phyloP scores from a whole-genome alignment of 495 filamentous ascomycete species.

The Pseudevernia furfuracea region DNA sequence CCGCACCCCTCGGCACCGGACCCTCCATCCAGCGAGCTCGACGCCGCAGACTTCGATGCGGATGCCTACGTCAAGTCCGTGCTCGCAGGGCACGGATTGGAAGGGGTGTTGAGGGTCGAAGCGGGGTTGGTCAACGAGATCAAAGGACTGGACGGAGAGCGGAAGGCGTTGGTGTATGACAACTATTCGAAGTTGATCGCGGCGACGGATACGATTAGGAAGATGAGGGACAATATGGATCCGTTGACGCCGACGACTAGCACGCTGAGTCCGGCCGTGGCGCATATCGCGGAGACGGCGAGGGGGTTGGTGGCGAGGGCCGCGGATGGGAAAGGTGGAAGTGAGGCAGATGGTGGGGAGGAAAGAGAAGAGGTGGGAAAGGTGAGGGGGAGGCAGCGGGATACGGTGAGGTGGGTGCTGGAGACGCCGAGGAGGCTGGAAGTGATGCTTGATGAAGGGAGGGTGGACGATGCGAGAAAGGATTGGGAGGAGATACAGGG shows the following conservation, averaged over 20 bases:
- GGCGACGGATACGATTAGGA: slow-evolving; percentile 89
- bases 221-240: slow-evolving; percentile 71
- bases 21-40: slow-evolving; percentile 34
- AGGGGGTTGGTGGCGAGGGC: slow-evolving; percentile 51
- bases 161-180: slow-evolving; percentile 95
- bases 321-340: slow-evolving; percentile 40
- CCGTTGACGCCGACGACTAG: slow-evolving; percentile 61
- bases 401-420: slow-evolving; percentile 67
- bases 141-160: slow-evolving; percentile 82
- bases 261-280: slow-evolving; percentile 69
- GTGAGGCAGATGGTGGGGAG: slow-evolving; percentile 34
- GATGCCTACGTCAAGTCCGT: slow-evolving; percentile 20
- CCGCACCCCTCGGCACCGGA: slow-evolving; percentile 27
- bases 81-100: slow-evolving; percentile 33
- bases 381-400: slow-evolving; percentile 47
- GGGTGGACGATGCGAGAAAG: slow-evolving; percentile 46
- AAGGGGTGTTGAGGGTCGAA: slow-evolving; percentile 57
- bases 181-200: slow-evolving; percentile 94
- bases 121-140: slow-evolving; percentile 66
- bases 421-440: slow-evolving; percentile 46
- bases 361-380: slow-evolving; percentile 26
- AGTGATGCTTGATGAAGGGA: slow-evolving; percentile 43
- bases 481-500: slow-evolving; percentile 49
- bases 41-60: slow-evolving; percentile 38
- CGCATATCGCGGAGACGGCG: slow-evolving; percentile 73